Conservation (phyloP, 768 basidiomycete genomes). For the Lactarius deliciosus region DNA sequence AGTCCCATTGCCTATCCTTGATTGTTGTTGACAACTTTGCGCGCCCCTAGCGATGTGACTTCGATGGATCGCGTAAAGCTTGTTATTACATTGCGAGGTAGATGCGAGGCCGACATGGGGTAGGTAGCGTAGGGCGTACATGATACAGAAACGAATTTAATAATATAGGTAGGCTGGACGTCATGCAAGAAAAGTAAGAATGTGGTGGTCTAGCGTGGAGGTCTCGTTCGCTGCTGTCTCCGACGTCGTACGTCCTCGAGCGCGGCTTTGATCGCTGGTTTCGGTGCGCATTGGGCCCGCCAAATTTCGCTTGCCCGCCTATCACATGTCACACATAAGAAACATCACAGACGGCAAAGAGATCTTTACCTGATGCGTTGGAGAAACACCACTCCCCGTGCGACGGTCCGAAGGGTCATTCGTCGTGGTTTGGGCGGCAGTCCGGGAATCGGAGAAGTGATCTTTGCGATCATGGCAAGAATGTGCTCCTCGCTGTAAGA, state of each 20-base stretch:
- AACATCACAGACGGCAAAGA: background rate
- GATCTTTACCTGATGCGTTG: conserved; percentile 56
- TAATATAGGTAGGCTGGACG: conserved; percentile 4
- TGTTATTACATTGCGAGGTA: conserved; percentile 12
- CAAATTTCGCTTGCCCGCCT: conserved; percentile 65
- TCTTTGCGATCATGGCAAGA: conserved; percentile 69
- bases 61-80: conserved; percentile 13
- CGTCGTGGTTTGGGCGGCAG: conserved; percentile 41
- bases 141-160: background rate
- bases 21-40: too few species aligned
- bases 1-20: too few species aligned
- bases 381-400: conserved; percentile 61
- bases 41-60: too few species aligned
- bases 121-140: background rate
- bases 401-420: conserved; percentile 57
- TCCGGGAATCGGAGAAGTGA: conserved; percentile 60
- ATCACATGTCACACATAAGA: conserved; percentile 22
- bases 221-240: conserved; percentile 21
- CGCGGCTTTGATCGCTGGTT: conserved; percentile 61
- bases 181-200: background rate
- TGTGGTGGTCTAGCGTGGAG: conserved; percentile 1
- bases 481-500: conserved; percentile 63
- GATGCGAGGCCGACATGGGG: background rate
- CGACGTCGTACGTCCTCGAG: conserved; percentile 62
- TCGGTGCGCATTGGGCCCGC: conserved; percentile 60